Evolutionary conservation across 305 asterid genomes (phyloP).

Genomic region (Fraxinus ornus): DNA sequence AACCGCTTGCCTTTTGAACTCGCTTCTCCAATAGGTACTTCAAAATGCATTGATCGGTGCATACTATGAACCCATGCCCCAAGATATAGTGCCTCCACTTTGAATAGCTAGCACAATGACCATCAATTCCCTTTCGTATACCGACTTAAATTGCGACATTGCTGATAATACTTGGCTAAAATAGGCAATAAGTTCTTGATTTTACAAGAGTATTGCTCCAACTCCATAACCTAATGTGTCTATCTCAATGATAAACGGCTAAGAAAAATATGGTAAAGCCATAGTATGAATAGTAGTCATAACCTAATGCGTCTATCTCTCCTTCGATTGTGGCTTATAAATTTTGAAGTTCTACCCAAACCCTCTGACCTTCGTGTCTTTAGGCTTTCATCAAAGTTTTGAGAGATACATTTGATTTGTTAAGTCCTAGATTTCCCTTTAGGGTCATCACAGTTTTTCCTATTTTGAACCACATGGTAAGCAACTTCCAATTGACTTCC

Average conservation of each 20-base stretch:
- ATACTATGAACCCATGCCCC: background rate
- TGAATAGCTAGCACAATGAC: too few species aligned
- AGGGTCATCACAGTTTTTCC: too few species aligned
- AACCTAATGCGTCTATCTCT: too few species aligned
- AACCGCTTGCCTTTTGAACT: background rate
- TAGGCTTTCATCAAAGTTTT: too few species aligned
- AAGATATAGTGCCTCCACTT: too few species aligned
- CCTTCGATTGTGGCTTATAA: too few species aligned
- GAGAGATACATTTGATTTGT: too few species aligned
- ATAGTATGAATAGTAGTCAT: background rate
- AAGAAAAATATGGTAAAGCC: background rate
- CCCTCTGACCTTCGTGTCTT: too few species aligned
- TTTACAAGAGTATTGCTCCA: background rate
- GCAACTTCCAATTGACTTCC: too few species aligned
- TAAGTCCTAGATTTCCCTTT: too few species aligned
- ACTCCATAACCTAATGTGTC: background rate
- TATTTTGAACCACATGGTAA: too few species aligned
- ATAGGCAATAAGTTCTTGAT: background rate
- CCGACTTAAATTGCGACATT: background rate
- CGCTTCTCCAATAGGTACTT: background rate
- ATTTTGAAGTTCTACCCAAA: too few species aligned
- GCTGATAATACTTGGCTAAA: background rate
- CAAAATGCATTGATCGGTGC: background rate
- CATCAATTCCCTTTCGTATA: background rate
- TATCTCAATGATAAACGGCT: background rate